phyloP scores from a whole-genome alignment of 1,284 basidiomycete genomes.

The Tetrapyrgos nigripes region DNA sequence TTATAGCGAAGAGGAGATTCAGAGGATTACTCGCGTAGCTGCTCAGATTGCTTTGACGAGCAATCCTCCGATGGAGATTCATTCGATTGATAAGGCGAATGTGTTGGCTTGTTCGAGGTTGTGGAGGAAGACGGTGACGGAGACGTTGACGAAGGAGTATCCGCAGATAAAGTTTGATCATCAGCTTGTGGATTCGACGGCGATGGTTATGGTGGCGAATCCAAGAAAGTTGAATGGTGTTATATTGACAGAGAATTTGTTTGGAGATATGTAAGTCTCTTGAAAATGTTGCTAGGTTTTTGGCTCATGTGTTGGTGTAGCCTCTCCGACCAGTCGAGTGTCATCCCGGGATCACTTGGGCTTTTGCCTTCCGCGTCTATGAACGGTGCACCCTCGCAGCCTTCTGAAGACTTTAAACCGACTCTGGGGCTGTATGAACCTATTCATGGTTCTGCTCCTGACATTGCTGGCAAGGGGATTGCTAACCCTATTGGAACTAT shows the following conservation, averaged over 20 bases:
- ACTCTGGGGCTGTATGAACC: conserved; percentile 94
- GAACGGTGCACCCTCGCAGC: conserved; percentile 86
- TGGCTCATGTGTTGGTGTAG: conserved; percentile 45
- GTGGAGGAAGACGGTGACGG: conserved; percentile 92
- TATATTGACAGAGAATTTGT: conserved; percentile 93
- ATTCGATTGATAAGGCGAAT: conserved; percentile 99
- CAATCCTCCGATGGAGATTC: conserved; percentile 88
- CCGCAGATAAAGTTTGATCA: conserved; percentile 89
- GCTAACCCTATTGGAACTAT: conserved; percentile 99
- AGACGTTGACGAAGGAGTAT: conserved; percentile 85
- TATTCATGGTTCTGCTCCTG: conserved; percentile 95
- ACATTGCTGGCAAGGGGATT: conserved; percentile 94
- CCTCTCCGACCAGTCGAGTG: conserved; percentile 94
- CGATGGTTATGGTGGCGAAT: conserved; percentile 95
- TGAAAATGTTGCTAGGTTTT: not conserved
- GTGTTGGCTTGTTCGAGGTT: conserved; percentile 95
- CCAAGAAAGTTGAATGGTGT: conserved; percentile 97
- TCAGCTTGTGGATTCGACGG: conserved; percentile 93
- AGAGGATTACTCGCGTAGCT: conserved; percentile 95
- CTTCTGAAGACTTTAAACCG: conserved; percentile 74
- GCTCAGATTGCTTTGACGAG: conserved; percentile 89
- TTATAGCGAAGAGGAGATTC: conserved; percentile 91
- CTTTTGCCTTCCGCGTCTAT: conserved; percentile 96
- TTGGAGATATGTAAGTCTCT: conserved; percentile 89
- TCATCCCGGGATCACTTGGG: conserved; percentile 97